Conservation (phyloP, 1,284 basidiomycete genomes). For the Cryptococcus sp. region DNA sequence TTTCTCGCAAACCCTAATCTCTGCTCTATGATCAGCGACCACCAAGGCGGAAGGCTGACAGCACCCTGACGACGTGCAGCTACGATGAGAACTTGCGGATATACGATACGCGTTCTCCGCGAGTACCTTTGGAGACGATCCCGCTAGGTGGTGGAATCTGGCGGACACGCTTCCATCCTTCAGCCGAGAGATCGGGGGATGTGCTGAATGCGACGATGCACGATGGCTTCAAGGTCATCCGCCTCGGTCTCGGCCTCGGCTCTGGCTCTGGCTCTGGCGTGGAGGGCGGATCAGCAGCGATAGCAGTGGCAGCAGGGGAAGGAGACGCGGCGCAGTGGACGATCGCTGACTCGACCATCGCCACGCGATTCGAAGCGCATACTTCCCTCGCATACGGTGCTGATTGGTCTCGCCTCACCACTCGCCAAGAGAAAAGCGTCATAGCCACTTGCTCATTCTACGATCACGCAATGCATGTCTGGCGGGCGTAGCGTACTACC, state of each 20-base stretch:
- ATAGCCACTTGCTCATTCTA: slow-evolving; percentile 96
- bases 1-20: neutral
- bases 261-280: too few species aligned
- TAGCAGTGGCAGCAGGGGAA: slow-evolving; percentile 1
- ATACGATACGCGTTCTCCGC: slow-evolving; percentile 77
- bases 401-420: slow-evolving; percentile 75
- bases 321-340: slow-evolving; percentile 9
- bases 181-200: slow-evolving; percentile 61
- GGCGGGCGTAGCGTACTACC: slow-evolving; percentile 61
- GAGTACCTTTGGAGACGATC: slow-evolving; percentile 62
- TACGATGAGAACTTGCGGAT: slow-evolving; percentile 82
- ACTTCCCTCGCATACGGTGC: slow-evolving; percentile 88
- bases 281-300: too few species aligned
- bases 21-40: neutral
- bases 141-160: slow-evolving; percentile 90
- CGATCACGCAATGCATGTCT: slow-evolving; percentile 80
- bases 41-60: neutral
- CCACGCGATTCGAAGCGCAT: slow-evolving; percentile 73
- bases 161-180: slow-evolving; percentile 95
- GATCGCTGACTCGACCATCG: slow-evolving; percentile 36
- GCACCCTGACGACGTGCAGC: slow-evolving; percentile 54
- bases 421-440: slow-evolving; percentile 54
- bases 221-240: slow-evolving; percentile 86
- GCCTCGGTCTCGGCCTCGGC: slow-evolving; percentile 52
- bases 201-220: slow-evolving; percentile 95